Evolutionary conservation across 2,329 filamentous ascomycete genomes (phyloP).

Genomic region (Pseudogymnoascus sp.): DNA sequence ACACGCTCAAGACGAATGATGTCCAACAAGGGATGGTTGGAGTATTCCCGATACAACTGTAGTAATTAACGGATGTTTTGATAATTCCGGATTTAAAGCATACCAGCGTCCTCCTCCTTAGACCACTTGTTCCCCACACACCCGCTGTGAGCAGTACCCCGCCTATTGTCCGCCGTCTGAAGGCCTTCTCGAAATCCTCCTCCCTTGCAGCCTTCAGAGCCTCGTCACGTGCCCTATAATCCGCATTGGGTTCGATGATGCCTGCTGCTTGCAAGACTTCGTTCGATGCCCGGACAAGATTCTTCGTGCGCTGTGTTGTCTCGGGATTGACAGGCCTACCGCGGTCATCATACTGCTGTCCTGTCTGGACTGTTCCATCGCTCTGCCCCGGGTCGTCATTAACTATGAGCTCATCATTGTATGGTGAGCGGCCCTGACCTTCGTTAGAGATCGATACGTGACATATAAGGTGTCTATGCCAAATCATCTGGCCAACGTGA

Average conservation of each 20-base stretch:
- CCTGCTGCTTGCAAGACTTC: constrained; percentile 30
- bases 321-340: constrained; percentile 27
- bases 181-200: constrained; percentile 22
- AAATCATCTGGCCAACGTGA: neutral
- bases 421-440: constrained; percentile 26
- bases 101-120: constrained; percentile 26
- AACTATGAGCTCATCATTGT: constrained; percentile 25
- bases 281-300: constrained; percentile 28
- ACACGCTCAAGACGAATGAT: constrained; percentile 22
- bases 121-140: constrained; percentile 27
- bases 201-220: constrained; percentile 16
- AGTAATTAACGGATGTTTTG: constrained; percentile 9
- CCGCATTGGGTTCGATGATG: constrained; percentile 25
- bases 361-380: neutral
- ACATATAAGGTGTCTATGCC: neutral
- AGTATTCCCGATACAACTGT: constrained; percentile 27
- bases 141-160: constrained; percentile 22
- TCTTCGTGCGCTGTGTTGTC: constrained; percentile 24
- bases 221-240: constrained; percentile 19
- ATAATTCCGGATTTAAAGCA: neutral
- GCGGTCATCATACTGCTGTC: constrained; percentile 26
- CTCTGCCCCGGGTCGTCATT: constrained; percentile 5
- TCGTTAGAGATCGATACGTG: neutral
- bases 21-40: constrained; percentile 18
- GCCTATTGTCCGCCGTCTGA: constrained; percentile 24